phyloP scores from a whole-genome alignment of 2,329 filamentous ascomycete genomes.

The Trematosphaeria pertusa region DNA sequence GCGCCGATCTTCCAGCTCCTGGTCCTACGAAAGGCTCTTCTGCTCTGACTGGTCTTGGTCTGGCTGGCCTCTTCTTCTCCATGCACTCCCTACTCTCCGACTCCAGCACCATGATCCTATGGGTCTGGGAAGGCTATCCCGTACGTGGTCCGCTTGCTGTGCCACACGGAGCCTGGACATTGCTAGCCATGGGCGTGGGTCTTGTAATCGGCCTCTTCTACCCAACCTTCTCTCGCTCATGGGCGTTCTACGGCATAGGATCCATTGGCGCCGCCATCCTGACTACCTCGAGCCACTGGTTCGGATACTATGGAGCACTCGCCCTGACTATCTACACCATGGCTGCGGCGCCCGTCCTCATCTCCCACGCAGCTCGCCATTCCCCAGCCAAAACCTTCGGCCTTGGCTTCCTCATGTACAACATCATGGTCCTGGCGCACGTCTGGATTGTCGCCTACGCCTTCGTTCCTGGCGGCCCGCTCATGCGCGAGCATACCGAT shows the following conservation, averaged over 20 bases:
- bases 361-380: conserved; percentile 77
- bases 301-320: conserved; percentile 85
- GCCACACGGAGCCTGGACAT: conserved; percentile 87
- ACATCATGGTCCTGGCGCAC: conserved; percentile 94
- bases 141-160: conserved; percentile 85
- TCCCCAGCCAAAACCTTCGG: conserved; percentile 84
- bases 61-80: conserved; percentile 85
- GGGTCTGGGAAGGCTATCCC: conserved; percentile 97
- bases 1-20: conserved; percentile 55
- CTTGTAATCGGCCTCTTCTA: conserved; percentile 77
- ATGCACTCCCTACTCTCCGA: conserved; percentile 94
- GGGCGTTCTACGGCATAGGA: conserved; percentile 80
- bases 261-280: conserved; percentile 79
- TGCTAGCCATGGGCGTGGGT: conserved; percentile 85
- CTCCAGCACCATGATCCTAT: conserved; percentile 97
- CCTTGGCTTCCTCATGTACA: conserved; percentile 88
- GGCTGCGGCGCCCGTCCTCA: conserved; percentile 77
- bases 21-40: conserved; percentile 71
- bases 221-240: conserved; percentile 75
- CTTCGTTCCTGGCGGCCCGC: conserved; percentile 91
- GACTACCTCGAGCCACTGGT: conserved; percentile 81
- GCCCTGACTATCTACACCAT: conserved; percentile 79
- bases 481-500: conserved; percentile 92
- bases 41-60: conserved; percentile 74
- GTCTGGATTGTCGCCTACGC: conserved; percentile 99